Percentiles rank a stretch among this genome's conserved stretches.
Conservation (phyloP, 495 filamentous ascomycete genomes). For the Penicillium alfredii region DNA sequence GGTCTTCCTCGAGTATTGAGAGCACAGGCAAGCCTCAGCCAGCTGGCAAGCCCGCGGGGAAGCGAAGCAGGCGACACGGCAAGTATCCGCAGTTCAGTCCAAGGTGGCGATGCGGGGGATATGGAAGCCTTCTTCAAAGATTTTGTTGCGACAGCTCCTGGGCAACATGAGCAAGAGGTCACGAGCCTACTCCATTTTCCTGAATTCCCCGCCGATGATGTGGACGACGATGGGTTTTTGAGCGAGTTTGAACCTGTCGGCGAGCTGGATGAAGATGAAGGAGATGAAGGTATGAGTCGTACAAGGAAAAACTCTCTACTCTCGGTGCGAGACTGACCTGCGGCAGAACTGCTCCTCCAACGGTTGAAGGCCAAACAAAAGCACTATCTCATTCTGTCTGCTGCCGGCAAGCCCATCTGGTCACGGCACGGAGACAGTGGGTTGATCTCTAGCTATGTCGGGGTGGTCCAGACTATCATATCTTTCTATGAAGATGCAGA, state of each 20-base stretch:
- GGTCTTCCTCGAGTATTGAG: constrained; percentile 30
- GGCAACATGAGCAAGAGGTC: constrained; percentile 17
- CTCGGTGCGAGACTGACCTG: constrained; percentile 4
- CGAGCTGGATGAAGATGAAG: constrained; percentile 51
- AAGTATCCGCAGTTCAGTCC: constrained; percentile 78
- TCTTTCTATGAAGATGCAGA: constrained; percentile 84
- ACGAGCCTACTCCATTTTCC: constrained; percentile 39
- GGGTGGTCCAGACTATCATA: constrained; percentile 95
- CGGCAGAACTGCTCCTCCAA: constrained; percentile 55
- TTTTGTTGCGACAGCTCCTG: constrained; percentile 34
- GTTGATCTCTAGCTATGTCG: constrained; percentile 85
- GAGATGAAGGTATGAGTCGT: constrained; percentile 56
- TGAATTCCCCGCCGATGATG: constrained; percentile 49
- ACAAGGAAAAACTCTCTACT: neutral
- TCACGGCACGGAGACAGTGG: constrained; percentile 87
- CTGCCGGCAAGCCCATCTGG: constrained; percentile 97
- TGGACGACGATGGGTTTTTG: constrained; percentile 55
- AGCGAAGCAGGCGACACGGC: constrained; percentile 72
- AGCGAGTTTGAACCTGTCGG: constrained; percentile 75
- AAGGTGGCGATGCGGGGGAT: constrained; percentile 63
- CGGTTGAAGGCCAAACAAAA: constrained; percentile 86
- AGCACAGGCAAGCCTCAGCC: constrained; percentile 41
- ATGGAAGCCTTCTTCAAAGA: constrained; percentile 83
- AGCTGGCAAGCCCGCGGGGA: constrained; percentile 39
- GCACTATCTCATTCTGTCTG: constrained; percentile 93